phyloP scores from a whole-genome alignment of 352 stramenopile species.

The Phytophthora syringae region DNA sequence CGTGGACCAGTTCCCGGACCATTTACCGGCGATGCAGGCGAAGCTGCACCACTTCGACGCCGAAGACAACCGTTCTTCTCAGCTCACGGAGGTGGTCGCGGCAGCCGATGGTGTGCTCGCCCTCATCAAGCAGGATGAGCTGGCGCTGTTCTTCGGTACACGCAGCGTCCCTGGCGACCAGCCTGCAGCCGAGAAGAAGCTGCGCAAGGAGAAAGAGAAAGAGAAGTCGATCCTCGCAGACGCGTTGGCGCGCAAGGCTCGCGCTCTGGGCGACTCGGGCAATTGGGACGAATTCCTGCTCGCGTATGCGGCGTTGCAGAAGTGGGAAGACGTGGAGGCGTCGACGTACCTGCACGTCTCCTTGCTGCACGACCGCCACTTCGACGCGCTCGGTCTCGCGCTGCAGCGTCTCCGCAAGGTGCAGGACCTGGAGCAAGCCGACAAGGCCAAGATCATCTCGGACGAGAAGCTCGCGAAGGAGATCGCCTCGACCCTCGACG shows the following conservation, averaged over 20 bases:
- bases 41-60: constrained; percentile 80
- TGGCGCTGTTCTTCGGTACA: constrained; percentile 81
- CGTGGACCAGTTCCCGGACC: constrained; percentile 54
- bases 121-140: constrained; percentile 66
- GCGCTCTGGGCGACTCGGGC: constrained; percentile 63
- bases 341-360: constrained; percentile 61
- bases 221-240: constrained; percentile 76
- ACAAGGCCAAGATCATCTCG: constrained; percentile 73
- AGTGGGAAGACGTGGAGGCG: constrained; percentile 79
- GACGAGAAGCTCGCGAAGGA: constrained; percentile 64
- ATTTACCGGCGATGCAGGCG: constrained; percentile 68
- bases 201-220: constrained; percentile 78
- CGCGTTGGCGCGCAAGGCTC: constrained; percentile 70
- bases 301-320: constrained; percentile 61
- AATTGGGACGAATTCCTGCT: constrained; percentile 66
- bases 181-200: constrained; percentile 63
- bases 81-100: constrained; percentile 57
- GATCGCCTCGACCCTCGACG: constrained; percentile 40
- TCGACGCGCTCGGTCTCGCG: constrained; percentile 49
- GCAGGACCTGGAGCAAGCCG: constrained; percentile 55
- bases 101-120: constrained; percentile 63
- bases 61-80: constrained; percentile 52
- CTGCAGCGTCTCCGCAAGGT: constrained; percentile 81
- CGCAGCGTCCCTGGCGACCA: constrained; percentile 59
- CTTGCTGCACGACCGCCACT: constrained; percentile 67